Base-by-base conservation (phyloP, 1,284 basidiomycete genomes). In the Trametes polyzona region DNA sequence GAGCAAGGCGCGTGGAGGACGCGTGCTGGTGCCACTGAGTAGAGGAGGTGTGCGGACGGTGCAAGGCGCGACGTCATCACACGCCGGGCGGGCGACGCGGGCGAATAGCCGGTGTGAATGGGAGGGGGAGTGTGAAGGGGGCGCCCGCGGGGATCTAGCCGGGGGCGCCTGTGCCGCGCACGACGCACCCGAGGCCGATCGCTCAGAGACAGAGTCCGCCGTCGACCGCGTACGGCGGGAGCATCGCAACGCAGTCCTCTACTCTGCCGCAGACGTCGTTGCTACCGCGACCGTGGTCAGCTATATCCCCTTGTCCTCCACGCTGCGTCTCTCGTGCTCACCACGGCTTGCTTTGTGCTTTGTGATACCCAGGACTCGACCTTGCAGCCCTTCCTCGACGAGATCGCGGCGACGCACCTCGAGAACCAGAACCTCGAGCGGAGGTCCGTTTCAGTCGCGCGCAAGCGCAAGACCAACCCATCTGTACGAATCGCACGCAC, bases 251-350 rank as follows among this genome's bases (percentile, higher is more conserved):
- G 68, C 61, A 11, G 62, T 57, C 52, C 63, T 66, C 46, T 68
- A 71, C 58, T 62, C 67, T 54, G 60, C 60, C 30, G 60, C 59
- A 26, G 65, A 66, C 50, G 67, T 70, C 61, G 69, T 74, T 57
- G 64, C 61, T 62, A 64, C 64, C 55, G 64, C 67, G 66, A 70
- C 67, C 56, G 64, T 66, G 66, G 73, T 73, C 66, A 71, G 58
- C 52, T 49, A 33, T 57, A 48, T 40, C 50, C 53, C 56, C 33
- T 57, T 56, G 32, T 43, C 41, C 52, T 23, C 59, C 11, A 53
- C 36, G 9, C 61, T 58, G 46, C 35, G 16, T 55, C 40, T 23
- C 39, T 30, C 36, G 41, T 35, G 32, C 40, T 47, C 39, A 30
- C 40, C 43, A 27, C 39, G 47, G 19, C 29, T 40, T 19, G 26